Evolutionary conservation across 768 basidiomycete species (phyloP).

Genomic region (Rhizopogon vinicolor): DNA sequence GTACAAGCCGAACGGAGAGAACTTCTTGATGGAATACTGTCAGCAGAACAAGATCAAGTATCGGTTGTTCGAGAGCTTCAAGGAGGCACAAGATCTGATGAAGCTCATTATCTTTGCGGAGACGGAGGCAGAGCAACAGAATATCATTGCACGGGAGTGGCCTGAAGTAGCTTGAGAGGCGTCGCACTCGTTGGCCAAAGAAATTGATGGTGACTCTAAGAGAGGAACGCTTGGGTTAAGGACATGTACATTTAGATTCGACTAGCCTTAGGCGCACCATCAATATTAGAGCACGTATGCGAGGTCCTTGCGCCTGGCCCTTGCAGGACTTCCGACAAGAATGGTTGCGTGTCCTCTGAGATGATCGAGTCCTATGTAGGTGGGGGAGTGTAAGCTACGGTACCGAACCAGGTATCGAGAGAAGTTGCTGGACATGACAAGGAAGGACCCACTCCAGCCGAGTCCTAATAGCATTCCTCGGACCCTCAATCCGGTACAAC

Average conservation of each 20-base stretch:
- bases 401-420: too few relatives aligned
- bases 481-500: too few relatives aligned
- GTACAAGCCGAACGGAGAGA: slow-evolving; percentile 68
- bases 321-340: too few relatives aligned
- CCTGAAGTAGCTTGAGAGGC: neutral
- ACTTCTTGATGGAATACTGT: slow-evolving; percentile 86
- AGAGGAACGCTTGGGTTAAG: neutral
- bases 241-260: neutral
- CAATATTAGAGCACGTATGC: too few relatives aligned
- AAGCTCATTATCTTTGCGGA: slow-evolving; percentile 67
- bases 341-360: too few relatives aligned
- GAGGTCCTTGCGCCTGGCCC: neutral
- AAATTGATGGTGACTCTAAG: neutral
- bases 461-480: too few relatives aligned
- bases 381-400: too few relatives aligned
- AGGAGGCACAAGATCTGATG: slow-evolving; percentile 54
- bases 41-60: slow-evolving; percentile 73
- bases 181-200: neutral
- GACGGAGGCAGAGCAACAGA: slow-evolving; percentile 37
- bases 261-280: neutral
- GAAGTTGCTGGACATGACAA: too few relatives aligned
- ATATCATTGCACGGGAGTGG: neutral
- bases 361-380: too few relatives aligned
- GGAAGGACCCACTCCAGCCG: too few relatives aligned
- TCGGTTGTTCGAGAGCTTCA: slow-evolving; percentile 72